Percentiles rank a stretch among this genome's conserved stretches.
These are phyloP conservation scores for Atalantia buxifolia DNA, from an alignment of 345 rosid species.

Conservation along the genomic window DNA sequence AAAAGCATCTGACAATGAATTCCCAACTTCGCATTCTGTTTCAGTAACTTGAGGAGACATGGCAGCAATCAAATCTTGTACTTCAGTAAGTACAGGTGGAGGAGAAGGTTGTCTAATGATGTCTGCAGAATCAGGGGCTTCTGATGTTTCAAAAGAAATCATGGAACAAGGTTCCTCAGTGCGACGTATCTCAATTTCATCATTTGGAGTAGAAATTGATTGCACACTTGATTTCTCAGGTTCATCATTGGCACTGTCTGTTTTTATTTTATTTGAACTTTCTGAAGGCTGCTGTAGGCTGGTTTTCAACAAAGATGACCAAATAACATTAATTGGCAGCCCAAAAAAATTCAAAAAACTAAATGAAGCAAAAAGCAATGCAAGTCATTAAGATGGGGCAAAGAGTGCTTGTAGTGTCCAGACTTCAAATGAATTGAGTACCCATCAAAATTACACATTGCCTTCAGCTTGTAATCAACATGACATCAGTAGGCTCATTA, in stretches of 20 bases:
- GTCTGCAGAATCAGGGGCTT: slow-evolving; percentile 36
- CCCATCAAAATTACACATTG: slow-evolving; percentile 1
- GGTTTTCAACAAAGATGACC: slow-evolving; percentile 26
- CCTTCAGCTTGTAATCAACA: slow-evolving; percentile 2
- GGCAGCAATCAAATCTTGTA: slow-evolving; percentile 68
- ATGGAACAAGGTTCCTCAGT: slow-evolving; percentile 60
- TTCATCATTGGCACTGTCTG: slow-evolving; percentile 31
- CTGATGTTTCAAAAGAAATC: slow-evolving; percentile 89
- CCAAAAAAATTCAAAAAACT: slow-evolving; percentile 6
- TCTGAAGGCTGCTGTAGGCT: slow-evolving; percentile 46
- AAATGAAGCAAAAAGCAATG: background rate
- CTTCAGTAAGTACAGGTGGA: slow-evolving; percentile 91
- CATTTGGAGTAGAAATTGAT: slow-evolving; percentile 26
- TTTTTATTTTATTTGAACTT: slow-evolving; percentile 37
- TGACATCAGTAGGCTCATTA: background rate
- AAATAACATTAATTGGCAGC: slow-evolving; percentile 12
- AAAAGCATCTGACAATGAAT: slow-evolving; percentile 47
- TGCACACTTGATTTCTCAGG: slow-evolving; percentile 41
- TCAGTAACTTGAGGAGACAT: slow-evolving; percentile 46
- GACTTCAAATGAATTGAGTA: background rate
- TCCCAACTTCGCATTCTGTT: slow-evolving; percentile 43
- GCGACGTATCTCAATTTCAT: slow-evolving; percentile 30
- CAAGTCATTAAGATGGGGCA: background rate
- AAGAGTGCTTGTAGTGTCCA: background rate
- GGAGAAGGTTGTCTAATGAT: slow-evolving; percentile 90